phyloP scores from a whole-genome alignment of 2,329 filamentous ascomycete species.

The Penicillium sp. region DNA sequence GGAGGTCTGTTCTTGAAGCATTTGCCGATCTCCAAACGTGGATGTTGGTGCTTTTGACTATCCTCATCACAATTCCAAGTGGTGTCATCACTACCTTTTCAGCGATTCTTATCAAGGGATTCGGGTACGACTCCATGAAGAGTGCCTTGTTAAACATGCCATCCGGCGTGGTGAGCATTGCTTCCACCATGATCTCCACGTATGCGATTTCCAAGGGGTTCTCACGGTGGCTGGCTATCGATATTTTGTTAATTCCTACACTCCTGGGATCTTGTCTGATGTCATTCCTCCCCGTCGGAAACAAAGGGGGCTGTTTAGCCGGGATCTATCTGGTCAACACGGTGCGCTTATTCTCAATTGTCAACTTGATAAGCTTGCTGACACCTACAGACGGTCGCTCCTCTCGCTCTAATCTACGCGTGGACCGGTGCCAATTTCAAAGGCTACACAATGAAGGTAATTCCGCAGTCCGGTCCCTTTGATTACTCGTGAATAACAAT shows the following conservation, averaged over 20 bases:
- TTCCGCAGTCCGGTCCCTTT: no score
- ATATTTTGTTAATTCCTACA: constrained; percentile 44
- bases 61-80: constrained; percentile 41
- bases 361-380: constrained; percentile 12
- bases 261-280: constrained; percentile 44
- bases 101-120: constrained; percentile 41
- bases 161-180: constrained; percentile 41
- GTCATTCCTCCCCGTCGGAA: constrained; percentile 35
- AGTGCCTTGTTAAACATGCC: constrained; percentile 48
- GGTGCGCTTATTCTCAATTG: constrained; percentile 5
- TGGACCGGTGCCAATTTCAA: constrained; percentile 50
- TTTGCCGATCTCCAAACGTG: constrained; percentile 23
- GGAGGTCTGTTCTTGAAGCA: constrained; percentile 20
- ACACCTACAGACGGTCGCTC: constrained; percentile 36
- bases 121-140: constrained; percentile 44
- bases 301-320: constrained; percentile 42
- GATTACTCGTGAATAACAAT: no score
- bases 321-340: constrained; percentile 43
- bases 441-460: constrained; percentile 43
- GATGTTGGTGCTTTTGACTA: constrained; percentile 28
- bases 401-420: constrained; percentile 42
- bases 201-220: constrained; percentile 41
- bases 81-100: constrained; percentile 48
- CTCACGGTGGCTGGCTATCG: constrained; percentile 43
- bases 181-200: constrained; percentile 37